Evolutionary conservation across 768 basidiomycete genomes (phyloP).

Genomic region (Hysterangium stoloniferum): DNA sequence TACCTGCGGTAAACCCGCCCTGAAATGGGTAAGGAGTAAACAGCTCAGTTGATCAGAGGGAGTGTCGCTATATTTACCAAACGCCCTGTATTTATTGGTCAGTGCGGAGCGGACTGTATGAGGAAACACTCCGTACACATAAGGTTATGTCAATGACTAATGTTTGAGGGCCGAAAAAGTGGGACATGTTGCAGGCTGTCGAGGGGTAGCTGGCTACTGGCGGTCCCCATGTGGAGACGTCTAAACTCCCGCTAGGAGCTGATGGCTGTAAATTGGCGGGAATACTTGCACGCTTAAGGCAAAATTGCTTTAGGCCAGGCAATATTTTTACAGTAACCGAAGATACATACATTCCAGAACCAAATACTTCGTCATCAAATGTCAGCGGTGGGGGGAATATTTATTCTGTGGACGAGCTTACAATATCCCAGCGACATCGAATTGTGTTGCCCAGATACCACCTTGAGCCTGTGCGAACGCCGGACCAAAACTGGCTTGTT

Average conservation of each 20-base stretch:
- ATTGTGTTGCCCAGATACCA: constrained; percentile 63
- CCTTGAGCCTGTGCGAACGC: constrained; percentile 48
- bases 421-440: constrained; percentile 49
- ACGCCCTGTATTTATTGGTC: no score
- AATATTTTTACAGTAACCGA: no score
- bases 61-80: no score
- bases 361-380: constrained; percentile 22
- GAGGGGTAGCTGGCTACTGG: constrained; percentile 39
- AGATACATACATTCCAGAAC: constrained; percentile 29
- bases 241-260: constrained; percentile 25
- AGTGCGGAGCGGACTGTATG: no score
- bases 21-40: constrained; percentile 18
- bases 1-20: constrained; percentile 41
- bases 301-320: no score
- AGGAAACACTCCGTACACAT: no score
- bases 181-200: constrained; percentile 34
- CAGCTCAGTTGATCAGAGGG: no score
- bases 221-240: constrained; percentile 35
- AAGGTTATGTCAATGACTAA: constrained; percentile 49
- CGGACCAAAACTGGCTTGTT: constrained; percentile 34
- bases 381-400: not conserved
- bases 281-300: no score
- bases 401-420: constrained; percentile 22
- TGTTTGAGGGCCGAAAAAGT: constrained; percentile 41
- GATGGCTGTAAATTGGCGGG: constrained; percentile 29